Evolutionary conservation across 257 asterid species (phyloP), one percentile per base, ranked within the genome.

Genomic region (Solanum chiquidenum): DNA sequence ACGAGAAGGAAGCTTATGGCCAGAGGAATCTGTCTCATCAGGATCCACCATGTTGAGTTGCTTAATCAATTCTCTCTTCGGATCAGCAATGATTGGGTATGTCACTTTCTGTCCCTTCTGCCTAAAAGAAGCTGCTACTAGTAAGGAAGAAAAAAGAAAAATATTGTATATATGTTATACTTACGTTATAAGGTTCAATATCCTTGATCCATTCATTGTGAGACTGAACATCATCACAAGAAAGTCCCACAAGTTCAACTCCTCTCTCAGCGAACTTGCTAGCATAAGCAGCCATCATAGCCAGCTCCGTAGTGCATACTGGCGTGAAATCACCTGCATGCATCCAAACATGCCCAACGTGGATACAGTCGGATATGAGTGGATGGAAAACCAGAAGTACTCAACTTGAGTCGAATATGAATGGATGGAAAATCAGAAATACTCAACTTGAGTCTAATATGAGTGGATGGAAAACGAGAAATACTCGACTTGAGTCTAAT

Each of bases 271-370:
- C 89, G 46, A 96, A 96, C 92, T 93, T 94, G 90, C 84, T 90
- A 4, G 97, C 93, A 46, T 96, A 95, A 3, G 92, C 94, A 1
- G 99, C 98, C 98, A 96, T 96, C 88, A 87, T 87, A 3, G 98
- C 98, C 1, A 96, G 94, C 73, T 96, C 98, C 25, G 98, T 95
- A n/a, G 99, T 95, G 90, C 99, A 96, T 5, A 96, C 99, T 9
- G 99, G 98, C 7, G 98, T 96, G 83, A 96, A 96, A 83, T 96
- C 99, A 9, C 94, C 98, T 90, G 89, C 85, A 55, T 18, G 9
- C 62, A 52, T 52, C 55, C 46, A 40, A 40, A 12, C 8, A 12
- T 38, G 11, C 44, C 44, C 44, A 38, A 38, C 12, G 44, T 3
- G 44, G 11, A 2, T 38, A 38, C 44, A 38, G 44, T 38, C 44